A percentile compares a stretch with the other conserved stretches of the same genome.
Evolutionary conservation across 1,284 basidiomycete species (phyloP).

Genomic region (Pseudozyma tsukubaensis): DNA sequence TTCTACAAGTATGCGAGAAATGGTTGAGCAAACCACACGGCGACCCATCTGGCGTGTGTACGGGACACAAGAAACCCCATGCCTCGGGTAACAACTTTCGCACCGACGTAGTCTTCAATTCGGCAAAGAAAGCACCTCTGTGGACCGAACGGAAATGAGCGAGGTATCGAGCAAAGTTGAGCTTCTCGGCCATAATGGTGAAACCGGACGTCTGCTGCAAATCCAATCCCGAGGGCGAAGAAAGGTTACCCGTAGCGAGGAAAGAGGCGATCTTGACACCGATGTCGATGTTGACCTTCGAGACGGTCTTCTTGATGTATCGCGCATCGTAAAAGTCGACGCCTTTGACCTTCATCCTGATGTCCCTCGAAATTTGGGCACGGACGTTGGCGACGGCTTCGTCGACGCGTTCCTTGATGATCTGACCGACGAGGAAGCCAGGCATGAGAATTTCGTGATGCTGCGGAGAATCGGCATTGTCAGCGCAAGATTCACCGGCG

Average conservation of each 20-base stretch:
- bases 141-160: constrained; percentile 98
- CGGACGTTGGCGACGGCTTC: constrained; percentile 85
- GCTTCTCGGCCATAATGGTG: constrained; percentile 97
- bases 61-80: constrained; percentile 99
- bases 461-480: constrained; percentile 98
- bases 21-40: constrained; percentile 99
- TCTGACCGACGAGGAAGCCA: constrained; percentile 92
- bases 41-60: constrained; percentile 97
- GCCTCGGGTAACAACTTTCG: constrained; percentile 97
- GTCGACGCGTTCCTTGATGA: constrained; percentile 96
- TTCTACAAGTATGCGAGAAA: constrained; percentile 90
- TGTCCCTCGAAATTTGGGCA: constrained; percentile 79
- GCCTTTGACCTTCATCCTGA: constrained; percentile 76
- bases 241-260: constrained; percentile 95
- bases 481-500: constrained; percentile 87
- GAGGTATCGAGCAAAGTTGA: constrained; percentile 98
- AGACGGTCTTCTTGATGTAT: constrained; percentile 83
- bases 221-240: constrained; percentile 94
- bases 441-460: constrained; percentile 98
- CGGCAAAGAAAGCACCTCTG: constrained; percentile 98
- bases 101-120: constrained; percentile 97
- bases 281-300: constrained; percentile 89
- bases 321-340: constrained; percentile 87
- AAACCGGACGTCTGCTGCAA: constrained; percentile 97
- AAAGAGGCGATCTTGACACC: constrained; percentile 92